Evolutionary conservation across 1,139 yeast species (phyloP).

Genomic region (Geotrichum europaeum): DNA sequence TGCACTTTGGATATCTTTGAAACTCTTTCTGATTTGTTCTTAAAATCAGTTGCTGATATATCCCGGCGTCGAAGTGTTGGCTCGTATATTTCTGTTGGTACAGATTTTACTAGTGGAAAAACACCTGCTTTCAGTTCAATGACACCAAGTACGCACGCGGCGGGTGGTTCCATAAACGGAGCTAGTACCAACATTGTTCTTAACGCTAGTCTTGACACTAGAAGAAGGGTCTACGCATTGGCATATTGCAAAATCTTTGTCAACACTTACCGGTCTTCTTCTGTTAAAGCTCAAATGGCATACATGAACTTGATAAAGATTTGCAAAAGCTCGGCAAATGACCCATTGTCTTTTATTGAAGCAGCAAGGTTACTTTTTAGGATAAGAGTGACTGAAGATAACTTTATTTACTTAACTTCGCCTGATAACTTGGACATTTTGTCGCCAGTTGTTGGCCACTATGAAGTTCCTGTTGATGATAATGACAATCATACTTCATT

Average conservation of each 20-base stretch:
- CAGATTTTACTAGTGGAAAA: slow-evolving; percentile 3
- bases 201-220: slow-evolving; percentile 1
- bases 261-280: slow-evolving; percentile 20
- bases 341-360: slow-evolving; percentile 39
- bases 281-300: slow-evolving; percentile 18
- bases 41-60: slow-evolving; percentile 3
- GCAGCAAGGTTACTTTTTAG: slow-evolving; percentile 52
- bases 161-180: not conserved
- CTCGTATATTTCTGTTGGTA: slow-evolving; percentile 6
- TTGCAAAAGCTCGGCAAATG: slow-evolving; percentile 22
- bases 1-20: slow-evolving; percentile 5
- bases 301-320: slow-evolving; percentile 26
- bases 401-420: slow-evolving; percentile 44
- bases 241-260: slow-evolving; percentile 28
- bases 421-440: slow-evolving; percentile 64
- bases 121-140: slow-evolving; percentile 6
- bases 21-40: slow-evolving; percentile 2
- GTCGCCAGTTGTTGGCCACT: slow-evolving; percentile 53
- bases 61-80: slow-evolving; percentile 6
- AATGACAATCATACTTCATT: not conserved
- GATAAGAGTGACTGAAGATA: slow-evolving; percentile 47
- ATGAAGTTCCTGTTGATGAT: slow-evolving; percentile 22
- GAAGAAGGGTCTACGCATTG: slow-evolving; percentile 17
- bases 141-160: slow-evolving; percentile 4
- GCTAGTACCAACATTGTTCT: slow-evolving; percentile 3